These are phyloP conservation scores for Apiospora arundinis DNA, from an alignment of 2,329 filamentous ascomycete genomes.

Conservation along the genomic window DNA sequence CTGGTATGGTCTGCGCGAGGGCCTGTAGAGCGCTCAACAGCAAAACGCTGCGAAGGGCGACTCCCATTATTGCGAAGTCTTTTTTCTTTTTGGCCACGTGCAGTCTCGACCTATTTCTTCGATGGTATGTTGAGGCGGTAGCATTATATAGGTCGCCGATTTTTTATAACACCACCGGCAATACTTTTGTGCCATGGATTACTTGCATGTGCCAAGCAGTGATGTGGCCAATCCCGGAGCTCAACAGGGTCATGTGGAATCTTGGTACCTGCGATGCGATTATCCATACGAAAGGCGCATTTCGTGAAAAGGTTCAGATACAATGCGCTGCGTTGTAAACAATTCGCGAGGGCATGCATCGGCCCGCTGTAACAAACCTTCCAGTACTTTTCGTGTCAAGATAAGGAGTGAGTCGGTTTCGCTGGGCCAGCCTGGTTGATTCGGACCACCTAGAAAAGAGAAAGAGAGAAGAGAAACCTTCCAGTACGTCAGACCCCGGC, in stretches of 20 bases:
- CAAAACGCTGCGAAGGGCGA: not conserved
- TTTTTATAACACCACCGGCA: not conserved
- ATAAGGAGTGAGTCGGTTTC: too few relatives aligned
- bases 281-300: not conserved
- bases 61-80: not conserved
- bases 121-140: not conserved
- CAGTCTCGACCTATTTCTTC: not conserved
- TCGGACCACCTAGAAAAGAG: too few relatives aligned
- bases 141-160: not conserved
- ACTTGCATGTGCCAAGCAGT: conserved; percentile 9
- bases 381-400: too few relatives aligned
- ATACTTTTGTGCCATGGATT: not conserved
- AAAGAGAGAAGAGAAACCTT: too few relatives aligned
- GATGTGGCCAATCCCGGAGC: not conserved
- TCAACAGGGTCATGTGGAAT: not conserved
- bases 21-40: not conserved
- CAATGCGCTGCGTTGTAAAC: not conserved
- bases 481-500: too few relatives aligned
- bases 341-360: not conserved
- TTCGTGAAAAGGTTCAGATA: not conserved
- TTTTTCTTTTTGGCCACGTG: not conserved
- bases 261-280: conserved; percentile 2
- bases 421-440: too few relatives aligned
- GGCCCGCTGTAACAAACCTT: not conserved
- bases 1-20: not conserved